Evolutionary conservation across 1,284 basidiomycete genomes (phyloP).

Genomic region (Sphaerobolus stellatus): DNA sequence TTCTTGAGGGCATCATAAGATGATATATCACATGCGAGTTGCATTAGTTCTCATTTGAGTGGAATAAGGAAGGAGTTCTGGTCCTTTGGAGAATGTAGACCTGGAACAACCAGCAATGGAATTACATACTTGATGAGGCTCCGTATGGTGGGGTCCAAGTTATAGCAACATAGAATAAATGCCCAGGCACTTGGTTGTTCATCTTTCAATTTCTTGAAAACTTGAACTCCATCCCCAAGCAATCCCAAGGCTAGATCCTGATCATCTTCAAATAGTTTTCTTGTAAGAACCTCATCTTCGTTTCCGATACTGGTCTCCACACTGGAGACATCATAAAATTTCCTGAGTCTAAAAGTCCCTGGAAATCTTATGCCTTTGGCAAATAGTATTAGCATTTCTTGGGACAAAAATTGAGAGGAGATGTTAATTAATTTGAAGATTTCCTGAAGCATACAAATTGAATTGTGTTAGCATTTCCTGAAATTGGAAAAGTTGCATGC

Average conservation of each 20-base stretch:
- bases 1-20: constrained; percentile 23
- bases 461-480: too few relatives aligned
- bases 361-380: too few relatives aligned
- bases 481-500: too few relatives aligned
- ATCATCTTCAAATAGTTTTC: constrained; percentile 30
- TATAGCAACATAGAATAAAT: constrained; percentile 30
- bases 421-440: too few relatives aligned
- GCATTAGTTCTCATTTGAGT: constrained; percentile 27
- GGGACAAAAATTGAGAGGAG: too few relatives aligned
- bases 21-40: constrained; percentile 28
- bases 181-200: constrained; percentile 30
- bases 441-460: too few relatives aligned
- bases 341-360: too few relatives aligned
- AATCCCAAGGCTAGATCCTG: constrained; percentile 32
- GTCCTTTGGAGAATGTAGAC: constrained; percentile 32
- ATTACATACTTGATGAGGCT: constrained; percentile 26
- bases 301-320: too few relatives aligned
- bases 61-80: constrained; percentile 30
- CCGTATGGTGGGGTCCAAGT: constrained; percentile 31
- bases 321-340: too few relatives aligned
- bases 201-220: constrained; percentile 22
- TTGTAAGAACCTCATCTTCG: too few relatives aligned
- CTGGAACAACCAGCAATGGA: constrained; percentile 35
- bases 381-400: constrained; percentile 25
- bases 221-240: constrained; percentile 29